Base-by-base conservation (phyloP, 2,329 filamentous ascomycete species). In the Claviceps sorghi region DNA sequence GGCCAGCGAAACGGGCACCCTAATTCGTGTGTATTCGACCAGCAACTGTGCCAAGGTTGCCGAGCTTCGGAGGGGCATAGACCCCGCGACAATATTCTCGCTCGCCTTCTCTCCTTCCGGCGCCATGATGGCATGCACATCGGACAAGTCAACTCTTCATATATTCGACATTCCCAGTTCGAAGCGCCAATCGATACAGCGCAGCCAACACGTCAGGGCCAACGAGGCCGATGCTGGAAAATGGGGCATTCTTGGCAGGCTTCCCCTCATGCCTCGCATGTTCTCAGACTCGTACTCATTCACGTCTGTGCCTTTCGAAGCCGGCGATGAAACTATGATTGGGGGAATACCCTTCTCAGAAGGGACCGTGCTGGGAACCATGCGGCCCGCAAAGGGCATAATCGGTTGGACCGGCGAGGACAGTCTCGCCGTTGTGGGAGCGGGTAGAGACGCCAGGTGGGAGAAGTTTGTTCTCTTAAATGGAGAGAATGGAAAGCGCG, bases 111-210 rank as follows among this genome's bases (percentile, higher is more conserved):
- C 87, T 21, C 90, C 90, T 0, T 83, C 83, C 1, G 86, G 85
- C 50, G 79, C 77, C 44, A 78, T 89, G 63, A 76, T 97, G 11
- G 93, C 93, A 29, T 91, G 89, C 56, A 97, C 91, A 1, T 96
- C 90, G 1, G 93, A 98, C 73, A 98, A 97, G 69, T 90, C 88
- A 6, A 98, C 90, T 0, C 75, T 98, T 11, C 93, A 98, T 67
- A 78, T 98, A 40, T 98, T 96, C 64, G 89, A 97, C 62, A 76
- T 96, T 1, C 84, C 84, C 4, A 76, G 78, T 54, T 70, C 73
- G 9, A 72, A 71, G 49, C 71, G 69, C 56, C 65, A 67, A 3
- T 59, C 64, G 7, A 58, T 62, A 32, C 62, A 61, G 44, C 62
- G 63, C 54, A 64, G 61, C 53, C 61, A 65, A 54, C 57, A 67